These are phyloP conservation scores for Tephrocybe rancida DNA, from an alignment of 768 basidiomycete species.

Conservation along the genomic window DNA sequence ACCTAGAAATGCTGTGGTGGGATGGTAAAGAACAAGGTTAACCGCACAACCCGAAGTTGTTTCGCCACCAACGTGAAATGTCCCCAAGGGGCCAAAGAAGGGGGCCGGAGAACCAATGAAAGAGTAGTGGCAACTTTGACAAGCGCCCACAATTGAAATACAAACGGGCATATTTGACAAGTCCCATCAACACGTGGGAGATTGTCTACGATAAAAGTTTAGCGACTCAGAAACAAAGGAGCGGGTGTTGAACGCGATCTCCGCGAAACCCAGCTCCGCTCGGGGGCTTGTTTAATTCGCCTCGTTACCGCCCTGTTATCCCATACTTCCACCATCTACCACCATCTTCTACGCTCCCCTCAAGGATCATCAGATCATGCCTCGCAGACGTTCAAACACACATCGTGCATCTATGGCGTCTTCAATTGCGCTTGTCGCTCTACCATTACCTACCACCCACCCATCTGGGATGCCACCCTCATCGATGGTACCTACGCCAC, in stretches of 20 bases:
- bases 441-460: not conserved
- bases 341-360: not conserved
- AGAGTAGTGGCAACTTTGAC: not conserved
- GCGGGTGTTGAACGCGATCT: not conserved
- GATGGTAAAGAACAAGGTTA: no score
- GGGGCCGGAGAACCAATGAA: not conserved
- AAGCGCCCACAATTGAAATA: constrained; percentile 1
- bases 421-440: not conserved
- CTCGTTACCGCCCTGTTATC: constrained; percentile 3
- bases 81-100: no score
- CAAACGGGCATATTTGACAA: not conserved
- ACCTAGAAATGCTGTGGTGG: no score
- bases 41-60: no score
- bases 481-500: not conserved
- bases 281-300: not conserved
- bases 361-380: not conserved
- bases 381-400: not conserved
- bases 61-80: no score
- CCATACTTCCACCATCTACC: not conserved
- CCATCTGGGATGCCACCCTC: not conserved
- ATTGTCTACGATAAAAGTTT: not conserved
- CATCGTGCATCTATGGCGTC: not conserved
- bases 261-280: constrained; percentile 12
- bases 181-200: constrained; percentile 7
- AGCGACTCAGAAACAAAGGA: not conserved